These are phyloP conservation scores for Aureobasidium mangrovei DNA, from an alignment of 2,329 filamentous ascomycete species.

Conservation along the genomic window DNA sequence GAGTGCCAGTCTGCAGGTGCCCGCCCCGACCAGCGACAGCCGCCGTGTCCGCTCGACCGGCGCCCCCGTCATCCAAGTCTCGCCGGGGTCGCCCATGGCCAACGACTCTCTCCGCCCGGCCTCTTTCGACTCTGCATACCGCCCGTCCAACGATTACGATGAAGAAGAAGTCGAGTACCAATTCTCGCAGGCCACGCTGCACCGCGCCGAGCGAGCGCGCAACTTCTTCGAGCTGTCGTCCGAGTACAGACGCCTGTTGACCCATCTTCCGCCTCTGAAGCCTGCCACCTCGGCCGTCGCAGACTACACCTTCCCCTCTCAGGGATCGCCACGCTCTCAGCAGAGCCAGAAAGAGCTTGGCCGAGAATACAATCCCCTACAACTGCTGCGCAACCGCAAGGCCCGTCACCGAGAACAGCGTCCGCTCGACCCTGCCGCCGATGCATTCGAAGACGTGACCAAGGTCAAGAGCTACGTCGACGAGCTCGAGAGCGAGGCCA, in stretches of 20 bases:
- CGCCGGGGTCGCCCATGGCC: conserved; percentile 14
- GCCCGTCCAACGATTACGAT: neutral
- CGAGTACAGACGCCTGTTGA: conserved; percentile 74
- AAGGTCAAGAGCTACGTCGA: conserved; percentile 71
- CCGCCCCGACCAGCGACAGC: conserved; percentile 19
- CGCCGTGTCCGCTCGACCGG: conserved; percentile 14
- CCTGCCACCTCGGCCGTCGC: conserved; percentile 33
- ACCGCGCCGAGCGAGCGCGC: conserved; percentile 75
- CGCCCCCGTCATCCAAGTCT: conserved; percentile 7
- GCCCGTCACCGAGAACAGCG: conserved; percentile 70
- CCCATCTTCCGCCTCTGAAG: conserved; percentile 66
- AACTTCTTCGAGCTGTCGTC: conserved; percentile 76
- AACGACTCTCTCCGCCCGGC: conserved; percentile 40
- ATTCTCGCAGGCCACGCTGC: conserved; percentile 71
- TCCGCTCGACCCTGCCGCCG: conserved; percentile 61
- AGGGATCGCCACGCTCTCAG: conserved; percentile 33
- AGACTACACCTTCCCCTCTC: conserved; percentile 32
- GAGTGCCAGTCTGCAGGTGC: conserved; percentile 47
- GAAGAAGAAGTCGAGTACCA: conserved; percentile 47
- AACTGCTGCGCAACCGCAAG: conserved; percentile 85
- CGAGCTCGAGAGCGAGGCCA: conserved; percentile 47
- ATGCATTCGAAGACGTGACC: conserved; percentile 67
- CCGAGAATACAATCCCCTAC: conserved; percentile 79
- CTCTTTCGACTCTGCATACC: conserved; percentile 6
- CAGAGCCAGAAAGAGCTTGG: conserved; percentile 43